Percentiles rank a stretch among this genome's conserved stretches.
phyloP scores from a whole-genome alignment of 805 yeast genomes.

The Candida taoyuanica region DNA sequence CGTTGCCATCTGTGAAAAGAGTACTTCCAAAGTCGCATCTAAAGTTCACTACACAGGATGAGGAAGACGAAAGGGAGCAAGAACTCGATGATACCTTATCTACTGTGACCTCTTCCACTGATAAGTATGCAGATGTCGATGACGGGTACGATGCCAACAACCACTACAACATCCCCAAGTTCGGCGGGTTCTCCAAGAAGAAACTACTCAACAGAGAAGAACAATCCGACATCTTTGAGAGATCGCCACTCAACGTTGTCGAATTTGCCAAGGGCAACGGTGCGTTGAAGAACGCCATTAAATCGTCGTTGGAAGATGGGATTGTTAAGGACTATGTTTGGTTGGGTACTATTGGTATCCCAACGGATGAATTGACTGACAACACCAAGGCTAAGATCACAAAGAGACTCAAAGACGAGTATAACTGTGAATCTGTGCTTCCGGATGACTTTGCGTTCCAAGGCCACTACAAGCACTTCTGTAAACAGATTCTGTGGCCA shows the following conservation, averaged over 20 bases:
- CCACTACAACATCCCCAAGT: conserved; percentile 37
- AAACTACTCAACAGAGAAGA: conserved; percentile 44
- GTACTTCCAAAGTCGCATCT: conserved; percentile 9
- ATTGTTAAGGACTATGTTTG: conserved; percentile 45
- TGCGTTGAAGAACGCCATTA: conserved; percentile 80
- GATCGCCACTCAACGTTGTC: conserved; percentile 70
- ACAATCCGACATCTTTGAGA: conserved; percentile 35
- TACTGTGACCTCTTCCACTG: background rate
- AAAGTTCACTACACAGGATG: conserved; percentile 10
- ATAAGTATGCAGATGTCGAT: conserved; percentile 13
- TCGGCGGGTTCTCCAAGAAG: conserved; percentile 71
- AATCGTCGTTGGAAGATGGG: conserved; percentile 42
- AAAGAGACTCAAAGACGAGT: conserved; percentile 40
- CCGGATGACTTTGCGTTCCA: conserved; percentile 76
- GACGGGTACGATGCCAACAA: conserved; percentile 13
- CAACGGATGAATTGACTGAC: conserved; percentile 74
- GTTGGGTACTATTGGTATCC: conserved; percentile 93
- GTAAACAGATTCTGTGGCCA: conserved; percentile 96
- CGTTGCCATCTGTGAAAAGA: conserved; percentile 14
- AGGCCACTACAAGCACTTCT: conserved; percentile 88
- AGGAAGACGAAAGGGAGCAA: conserved; percentile 1
- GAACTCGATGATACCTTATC: background rate
- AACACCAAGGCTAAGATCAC: conserved; percentile 52
- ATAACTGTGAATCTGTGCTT: conserved; percentile 59
- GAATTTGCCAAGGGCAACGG: conserved; percentile 78